phyloP scores from a whole-genome alignment of 176 grass and related monocot genomes.

The Carex parvula region DNA sequence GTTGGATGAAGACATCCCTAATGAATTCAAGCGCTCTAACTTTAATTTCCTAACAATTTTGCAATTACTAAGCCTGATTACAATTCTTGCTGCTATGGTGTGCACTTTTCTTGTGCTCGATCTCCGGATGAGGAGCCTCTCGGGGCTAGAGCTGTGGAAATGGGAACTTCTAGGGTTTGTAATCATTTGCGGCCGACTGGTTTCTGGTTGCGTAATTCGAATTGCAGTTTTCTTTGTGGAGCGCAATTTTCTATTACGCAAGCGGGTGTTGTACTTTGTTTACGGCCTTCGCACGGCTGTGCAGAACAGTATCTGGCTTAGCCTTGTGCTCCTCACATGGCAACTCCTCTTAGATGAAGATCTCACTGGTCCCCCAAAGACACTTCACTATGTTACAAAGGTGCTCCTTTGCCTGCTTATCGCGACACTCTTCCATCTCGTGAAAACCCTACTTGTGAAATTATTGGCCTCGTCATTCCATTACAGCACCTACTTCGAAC shows the following conservation, averaged over 20 bases:
- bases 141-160: slow-evolving; percentile 56
- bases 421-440: slow-evolving; percentile 53
- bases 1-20: slow-evolving; percentile 75
- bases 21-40: slow-evolving; percentile 67
- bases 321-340: slow-evolving; percentile 67
- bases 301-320: slow-evolving; percentile 65
- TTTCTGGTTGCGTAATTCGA: slow-evolving; percentile 67
- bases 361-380: slow-evolving; percentile 33
- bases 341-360: slow-evolving; percentile 65
- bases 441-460: slow-evolving; percentile 81
- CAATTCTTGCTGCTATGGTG: slow-evolving; percentile 47
- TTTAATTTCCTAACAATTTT: slow-evolving; percentile 52
- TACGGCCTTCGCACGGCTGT: slow-evolving; percentile 65
- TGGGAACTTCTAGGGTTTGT: slow-evolving; percentile 67
- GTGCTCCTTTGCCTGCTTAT: slow-evolving; percentile 66
- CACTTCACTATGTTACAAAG: slow-evolving; percentile 63
- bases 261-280: slow-evolving; percentile 84
- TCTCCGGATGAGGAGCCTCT: slow-evolving; percentile 30
- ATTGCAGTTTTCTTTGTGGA: slow-evolving; percentile 58
- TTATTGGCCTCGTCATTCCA: slow-evolving; percentile 77
- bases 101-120: slow-evolving; percentile 41
- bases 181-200: slow-evolving; percentile 74
- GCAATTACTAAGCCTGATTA: slow-evolving; percentile 62
- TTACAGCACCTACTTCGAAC: slow-evolving; percentile 73
- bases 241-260: slow-evolving; percentile 67